A percentile compares a stretch with the other conserved stretches of the same genome.
These are phyloP conservation scores for Trichoderma koningiopsis DNA, from an alignment of 2,329 filamentous ascomycete species.

Conservation along the genomic window DNA sequence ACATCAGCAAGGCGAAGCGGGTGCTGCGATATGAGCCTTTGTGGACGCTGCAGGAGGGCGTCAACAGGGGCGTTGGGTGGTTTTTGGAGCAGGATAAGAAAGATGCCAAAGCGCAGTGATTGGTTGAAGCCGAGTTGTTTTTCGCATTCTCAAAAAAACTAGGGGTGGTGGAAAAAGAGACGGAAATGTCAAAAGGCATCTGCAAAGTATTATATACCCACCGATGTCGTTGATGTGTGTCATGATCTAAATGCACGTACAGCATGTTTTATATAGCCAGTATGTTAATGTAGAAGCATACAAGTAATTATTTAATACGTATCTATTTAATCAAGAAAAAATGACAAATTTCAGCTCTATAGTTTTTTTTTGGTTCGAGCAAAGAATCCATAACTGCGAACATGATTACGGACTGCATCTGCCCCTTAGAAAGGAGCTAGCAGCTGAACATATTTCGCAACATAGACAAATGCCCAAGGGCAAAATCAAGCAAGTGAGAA, in stretches of 20 bases:
- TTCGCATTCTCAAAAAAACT: not conserved
- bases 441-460: not conserved
- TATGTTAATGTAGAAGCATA: not conserved
- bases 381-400: too few species aligned
- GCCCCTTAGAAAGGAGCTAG: not conserved
- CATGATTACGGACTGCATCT: not conserved
- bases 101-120: conserved; percentile 32
- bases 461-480: not conserved
- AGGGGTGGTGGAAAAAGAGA: not conserved
- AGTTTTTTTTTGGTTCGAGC: not conserved
- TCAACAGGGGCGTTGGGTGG: conserved; percentile 57
- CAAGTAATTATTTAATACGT: conserved; percentile 10
- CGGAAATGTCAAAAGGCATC: not conserved
- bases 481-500: not conserved
- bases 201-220: not conserved
- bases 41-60: conserved; percentile 66
- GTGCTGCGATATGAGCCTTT: conserved; percentile 70
- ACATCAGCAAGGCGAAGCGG: conserved; percentile 72
- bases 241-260: conserved; percentile 1
- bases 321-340: not conserved
- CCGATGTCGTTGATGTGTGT: not conserved
- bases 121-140: not conserved
- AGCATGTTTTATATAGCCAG: conserved; percentile 13
- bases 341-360: not conserved
- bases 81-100: conserved; percentile 54